phyloP scores from a whole-genome alignment of 192 early-diverging fungal species.

The Umbelopsis ramanniana region DNA sequence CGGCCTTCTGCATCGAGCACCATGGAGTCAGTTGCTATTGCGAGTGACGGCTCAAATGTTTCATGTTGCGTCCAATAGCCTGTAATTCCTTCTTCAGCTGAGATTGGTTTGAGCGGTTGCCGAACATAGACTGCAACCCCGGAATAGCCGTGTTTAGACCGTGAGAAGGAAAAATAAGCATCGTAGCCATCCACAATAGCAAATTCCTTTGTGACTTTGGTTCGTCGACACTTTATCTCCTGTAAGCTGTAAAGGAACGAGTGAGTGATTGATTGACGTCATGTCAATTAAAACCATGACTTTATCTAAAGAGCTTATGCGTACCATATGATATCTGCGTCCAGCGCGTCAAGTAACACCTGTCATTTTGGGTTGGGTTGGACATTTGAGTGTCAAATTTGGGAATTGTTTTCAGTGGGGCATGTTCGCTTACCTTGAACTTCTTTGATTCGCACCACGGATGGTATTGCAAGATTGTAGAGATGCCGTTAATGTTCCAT shows the following conservation, averaged over 20 bases:
- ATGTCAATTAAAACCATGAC: too few species aligned
- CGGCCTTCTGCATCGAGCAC: constrained; percentile 75
- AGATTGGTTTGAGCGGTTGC: constrained; percentile 50
- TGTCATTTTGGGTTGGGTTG: background rate
- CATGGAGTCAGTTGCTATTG: constrained; percentile 27
- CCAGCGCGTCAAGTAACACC: constrained; percentile 26
- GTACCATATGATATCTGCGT: constrained; percentile 31
- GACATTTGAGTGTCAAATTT: background rate
- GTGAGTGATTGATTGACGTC: too few species aligned
- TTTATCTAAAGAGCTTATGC: constrained; percentile 6
- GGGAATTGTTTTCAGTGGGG: too few species aligned
- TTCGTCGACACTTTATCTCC: constrained; percentile 72
- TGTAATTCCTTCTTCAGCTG: constrained; percentile 73
- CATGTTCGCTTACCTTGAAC: constrained; percentile 43
- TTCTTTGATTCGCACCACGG: constrained; percentile 57
- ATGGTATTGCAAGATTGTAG: constrained; percentile 53
- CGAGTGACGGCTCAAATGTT: constrained; percentile 8
- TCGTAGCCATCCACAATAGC: constrained; percentile 71
- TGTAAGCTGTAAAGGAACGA: constrained; percentile 57
- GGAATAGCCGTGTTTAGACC: constrained; percentile 65
- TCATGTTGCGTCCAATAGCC: constrained; percentile 32
- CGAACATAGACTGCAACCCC: constrained; percentile 72
- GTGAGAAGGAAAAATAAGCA: constrained; percentile 72
- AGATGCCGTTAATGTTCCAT: constrained; percentile 66
- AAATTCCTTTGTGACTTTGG: constrained; percentile 58